Evolutionary conservation across 169 alveolate species (phyloP).

Genomic region (Eimeria sp.): DNA sequence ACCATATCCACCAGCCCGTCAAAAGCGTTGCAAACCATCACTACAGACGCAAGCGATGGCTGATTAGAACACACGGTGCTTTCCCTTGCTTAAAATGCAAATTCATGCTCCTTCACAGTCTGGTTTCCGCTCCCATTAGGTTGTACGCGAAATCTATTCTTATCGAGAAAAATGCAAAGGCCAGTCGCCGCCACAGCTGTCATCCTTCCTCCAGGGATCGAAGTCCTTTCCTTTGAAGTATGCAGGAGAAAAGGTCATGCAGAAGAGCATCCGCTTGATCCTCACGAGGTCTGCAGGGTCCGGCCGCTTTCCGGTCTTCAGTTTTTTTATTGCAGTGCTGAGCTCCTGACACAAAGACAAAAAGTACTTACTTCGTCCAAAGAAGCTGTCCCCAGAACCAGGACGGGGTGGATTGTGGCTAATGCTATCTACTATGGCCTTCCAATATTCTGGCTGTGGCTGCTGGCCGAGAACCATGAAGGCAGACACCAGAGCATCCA

Average conservation of each 20-base stretch:
- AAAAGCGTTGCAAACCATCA: no score
- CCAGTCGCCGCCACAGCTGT: background rate
- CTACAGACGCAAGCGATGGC: no score
- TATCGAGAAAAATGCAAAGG: background rate
- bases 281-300: background rate
- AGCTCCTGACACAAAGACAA: background rate
- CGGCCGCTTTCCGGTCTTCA: background rate
- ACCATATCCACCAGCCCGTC: no score
- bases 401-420: no score
- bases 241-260: background rate
- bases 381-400: no score
- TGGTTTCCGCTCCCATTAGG: background rate
- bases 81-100: no score
- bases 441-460: background rate
- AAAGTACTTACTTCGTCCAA: no score
- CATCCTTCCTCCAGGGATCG: background rate
- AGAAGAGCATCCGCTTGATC: background rate
- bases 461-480: background rate
- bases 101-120: no score
- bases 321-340: background rate
- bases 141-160: background rate
- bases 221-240: background rate
- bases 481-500: conserved; percentile 7
- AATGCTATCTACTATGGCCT: background rate
- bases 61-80: no score